phyloP scores from a whole-genome alignment of 257 asterid genomes.

The Solanum lignicaule region DNA sequence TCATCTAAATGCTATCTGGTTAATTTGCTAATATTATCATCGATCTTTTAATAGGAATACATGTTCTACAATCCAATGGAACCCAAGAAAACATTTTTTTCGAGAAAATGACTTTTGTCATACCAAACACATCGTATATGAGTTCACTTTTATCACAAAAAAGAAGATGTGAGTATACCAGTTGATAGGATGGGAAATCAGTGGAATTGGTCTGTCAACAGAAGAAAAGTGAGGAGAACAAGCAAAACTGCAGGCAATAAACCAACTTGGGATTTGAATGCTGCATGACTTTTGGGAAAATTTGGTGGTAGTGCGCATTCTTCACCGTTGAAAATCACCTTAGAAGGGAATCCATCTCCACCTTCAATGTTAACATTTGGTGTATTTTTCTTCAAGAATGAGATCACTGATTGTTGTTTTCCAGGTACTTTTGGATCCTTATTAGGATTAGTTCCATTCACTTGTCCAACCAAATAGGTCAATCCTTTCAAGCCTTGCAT shows the following conservation, averaged over 20 bases:
- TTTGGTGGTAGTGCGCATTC: conserved; percentile 69
- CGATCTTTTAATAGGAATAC: not conserved
- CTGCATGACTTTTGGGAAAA: conserved; percentile 27
- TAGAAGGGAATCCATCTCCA: conserved; percentile 91
- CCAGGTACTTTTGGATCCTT: conserved; percentile 74
- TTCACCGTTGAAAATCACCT: conserved; percentile 73
- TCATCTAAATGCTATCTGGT: not conserved
- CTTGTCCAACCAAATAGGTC: conserved; percentile 66
- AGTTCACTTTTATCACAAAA: not conserved
- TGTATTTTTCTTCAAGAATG: conserved; percentile 51
- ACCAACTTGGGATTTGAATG: conserved; percentile 6
- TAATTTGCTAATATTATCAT: not conserved
- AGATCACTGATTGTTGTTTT: conserved; percentile 78
- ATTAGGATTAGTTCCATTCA: conserved; percentile 60
- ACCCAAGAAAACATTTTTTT: not conserved
- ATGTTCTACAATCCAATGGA: not conserved
- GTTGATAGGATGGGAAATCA: conserved; percentile 9
- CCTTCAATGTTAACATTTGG: conserved; percentile 15
- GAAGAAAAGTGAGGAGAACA: conserved; percentile 28
- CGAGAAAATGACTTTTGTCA: not conserved
- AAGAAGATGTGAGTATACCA: not conserved
- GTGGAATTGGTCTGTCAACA: conserved; percentile 23
- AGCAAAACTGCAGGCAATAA: conserved; percentile 24
- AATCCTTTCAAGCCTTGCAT: conserved; percentile 86
- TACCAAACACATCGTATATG: not conserved